These are phyloP conservation scores for Kodamaea kaohsiungensis DNA, from an alignment of 805 yeast genomes.

Conservation along the genomic window DNA sequence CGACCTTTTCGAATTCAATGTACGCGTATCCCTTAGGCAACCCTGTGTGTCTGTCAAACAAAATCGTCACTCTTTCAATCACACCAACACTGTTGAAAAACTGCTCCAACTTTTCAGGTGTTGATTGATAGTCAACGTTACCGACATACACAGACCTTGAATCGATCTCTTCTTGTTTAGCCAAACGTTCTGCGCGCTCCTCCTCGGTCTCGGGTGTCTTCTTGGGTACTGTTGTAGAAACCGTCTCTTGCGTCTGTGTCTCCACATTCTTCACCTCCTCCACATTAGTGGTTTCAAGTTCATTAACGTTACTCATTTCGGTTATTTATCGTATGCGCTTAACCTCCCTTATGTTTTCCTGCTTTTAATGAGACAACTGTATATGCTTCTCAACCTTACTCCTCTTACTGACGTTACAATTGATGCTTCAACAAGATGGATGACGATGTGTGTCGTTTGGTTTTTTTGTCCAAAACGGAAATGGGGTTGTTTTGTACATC, in stretches of 20 bases:
- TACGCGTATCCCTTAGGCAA: conserved; percentile 63
- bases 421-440: neutral
- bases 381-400: neutral
- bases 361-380: neutral
- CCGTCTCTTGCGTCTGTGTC: neutral
- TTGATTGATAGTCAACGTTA: conserved; percentile 48
- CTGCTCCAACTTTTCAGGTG: conserved; percentile 53
- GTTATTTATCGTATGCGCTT: neutral
- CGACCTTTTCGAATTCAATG: conserved; percentile 51
- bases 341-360: neutral
- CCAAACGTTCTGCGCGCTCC: conserved; percentile 33
- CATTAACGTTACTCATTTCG: neutral
- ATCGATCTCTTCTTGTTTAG: conserved; percentile 48
- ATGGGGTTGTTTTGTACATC: neutral
- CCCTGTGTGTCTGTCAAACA: conserved; percentile 47
- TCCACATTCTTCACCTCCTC: neutral
- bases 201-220: conserved; percentile 28
- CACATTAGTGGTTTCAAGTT: neutral
- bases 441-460: neutral
- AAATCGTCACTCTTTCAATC: conserved; percentile 53
- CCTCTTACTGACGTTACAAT: neutral
- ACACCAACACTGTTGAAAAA: conserved; percentile 47
- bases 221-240: neutral
- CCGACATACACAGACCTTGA: conserved; percentile 56
- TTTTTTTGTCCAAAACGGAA: neutral